Conservation (phyloP, 371 early-diverging fungal species). For the Lichtheimia ornata region DNA sequence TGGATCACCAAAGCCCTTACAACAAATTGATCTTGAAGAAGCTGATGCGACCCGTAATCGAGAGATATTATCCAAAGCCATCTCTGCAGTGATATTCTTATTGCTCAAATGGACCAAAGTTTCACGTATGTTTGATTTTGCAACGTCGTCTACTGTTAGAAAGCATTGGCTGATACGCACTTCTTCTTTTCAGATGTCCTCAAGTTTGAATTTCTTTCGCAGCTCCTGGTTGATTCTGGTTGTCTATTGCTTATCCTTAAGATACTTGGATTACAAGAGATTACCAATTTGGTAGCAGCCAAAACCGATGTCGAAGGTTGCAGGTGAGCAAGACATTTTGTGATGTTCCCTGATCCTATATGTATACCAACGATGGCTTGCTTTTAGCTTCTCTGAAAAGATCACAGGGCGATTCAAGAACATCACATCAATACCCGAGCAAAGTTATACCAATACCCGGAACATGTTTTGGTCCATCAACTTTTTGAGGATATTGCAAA, state of each 20-base stretch:
- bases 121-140: slow-evolving; percentile 49
- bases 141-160: neutral
- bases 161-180: neutral
- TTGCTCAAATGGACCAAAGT: slow-evolving; percentile 73
- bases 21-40: slow-evolving; percentile 39
- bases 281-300: slow-evolving; percentile 49
- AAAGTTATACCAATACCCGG: slow-evolving; percentile 36
- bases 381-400: neutral
- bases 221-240: slow-evolving; percentile 81
- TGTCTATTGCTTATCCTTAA: slow-evolving; percentile 80
- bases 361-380: neutral
- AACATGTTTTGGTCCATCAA: slow-evolving; percentile 79
- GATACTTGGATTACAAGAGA: slow-evolving; percentile 78
- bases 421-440: neutral
- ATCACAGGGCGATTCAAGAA: no score
- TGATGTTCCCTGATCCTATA: neutral
- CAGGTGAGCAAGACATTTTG: slow-evolving; percentile 36
- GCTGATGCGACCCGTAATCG: slow-evolving; percentile 61
- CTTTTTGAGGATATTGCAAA: slow-evolving; percentile 77
- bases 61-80: slow-evolving; percentile 78
- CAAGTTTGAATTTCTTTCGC: slow-evolving; percentile 78
- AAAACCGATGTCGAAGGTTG: slow-evolving; percentile 65
- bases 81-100: slow-evolving; percentile 68
- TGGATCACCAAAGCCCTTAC: neutral
- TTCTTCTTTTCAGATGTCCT: slow-evolving; percentile 55